Conservation (phyloP, 305 asterid genomes). For the Solanum chacoense region DNA sequence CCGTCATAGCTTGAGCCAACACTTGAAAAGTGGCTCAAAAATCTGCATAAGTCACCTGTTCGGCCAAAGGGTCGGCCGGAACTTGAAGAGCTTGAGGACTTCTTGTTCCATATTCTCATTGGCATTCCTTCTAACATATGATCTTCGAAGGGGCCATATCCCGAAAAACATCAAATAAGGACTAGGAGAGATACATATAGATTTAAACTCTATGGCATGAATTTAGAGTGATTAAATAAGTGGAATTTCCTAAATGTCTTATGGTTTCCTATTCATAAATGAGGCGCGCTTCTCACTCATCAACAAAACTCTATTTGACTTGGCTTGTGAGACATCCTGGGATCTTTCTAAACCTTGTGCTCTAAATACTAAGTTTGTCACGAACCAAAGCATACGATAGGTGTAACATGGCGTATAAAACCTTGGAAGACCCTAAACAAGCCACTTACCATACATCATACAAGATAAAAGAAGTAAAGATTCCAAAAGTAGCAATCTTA, state of each 20-base stretch:
- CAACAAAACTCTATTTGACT: not conserved
- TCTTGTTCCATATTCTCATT: not conserved
- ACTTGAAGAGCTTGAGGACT: not conserved
- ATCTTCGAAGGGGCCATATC: not conserved
- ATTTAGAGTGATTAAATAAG: not conserved
- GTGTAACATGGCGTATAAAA: not conserved
- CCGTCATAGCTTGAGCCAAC: not conserved
- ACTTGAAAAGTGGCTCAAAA: not conserved
- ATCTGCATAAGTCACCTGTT: not conserved
- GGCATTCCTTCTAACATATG: not conserved
- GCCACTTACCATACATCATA: too few relatives aligned
- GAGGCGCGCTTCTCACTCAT: not conserved
- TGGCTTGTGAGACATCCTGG: not conserved
- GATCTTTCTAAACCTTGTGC: not conserved
- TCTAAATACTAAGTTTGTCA: not conserved
- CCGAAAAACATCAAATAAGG: not conserved
- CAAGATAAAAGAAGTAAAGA: too few relatives aligned
- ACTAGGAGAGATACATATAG: not conserved
- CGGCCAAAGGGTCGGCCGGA: not conserved
- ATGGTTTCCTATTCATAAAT: not conserved
- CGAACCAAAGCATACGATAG: not conserved
- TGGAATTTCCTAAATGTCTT: not conserved
- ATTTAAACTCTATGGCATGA: too few relatives aligned
- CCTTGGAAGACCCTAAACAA: too few relatives aligned
- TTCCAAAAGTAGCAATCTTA: too few relatives aligned